Conservation (phyloP, 192 early-diverging fungal genomes). For the Gonapodya sp. region DNA sequence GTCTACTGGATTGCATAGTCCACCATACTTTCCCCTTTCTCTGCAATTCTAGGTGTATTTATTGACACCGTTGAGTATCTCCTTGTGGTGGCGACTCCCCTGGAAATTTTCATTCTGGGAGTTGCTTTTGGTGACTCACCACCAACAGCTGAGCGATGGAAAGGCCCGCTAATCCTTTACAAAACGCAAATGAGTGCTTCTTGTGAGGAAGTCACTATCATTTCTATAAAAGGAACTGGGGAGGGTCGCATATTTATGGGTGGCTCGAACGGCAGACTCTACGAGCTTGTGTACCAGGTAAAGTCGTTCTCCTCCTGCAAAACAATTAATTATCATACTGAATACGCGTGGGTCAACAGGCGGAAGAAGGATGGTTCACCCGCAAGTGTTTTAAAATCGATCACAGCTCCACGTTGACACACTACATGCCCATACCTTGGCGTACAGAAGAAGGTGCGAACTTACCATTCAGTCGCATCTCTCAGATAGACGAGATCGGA, state of each 20-base stretch:
- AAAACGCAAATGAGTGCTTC: slow-evolving; percentile 68
- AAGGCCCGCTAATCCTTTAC: slow-evolving; percentile 58
- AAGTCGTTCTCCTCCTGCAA: slow-evolving; percentile 7
- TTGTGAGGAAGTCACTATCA: slow-evolving; percentile 73
- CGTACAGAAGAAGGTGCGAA: background rate
- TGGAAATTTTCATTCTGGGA: slow-evolving; percentile 74
- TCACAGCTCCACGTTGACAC: slow-evolving; percentile 57
- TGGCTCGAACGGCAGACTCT: slow-evolving; percentile 75
- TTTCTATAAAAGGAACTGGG: slow-evolving; percentile 61
- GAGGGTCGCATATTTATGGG: slow-evolving; percentile 85
- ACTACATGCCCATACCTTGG: slow-evolving; percentile 8
- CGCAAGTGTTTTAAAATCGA: slow-evolving; percentile 66
- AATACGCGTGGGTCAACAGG: slow-evolving; percentile 12
- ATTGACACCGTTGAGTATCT: slow-evolving; percentile 71
- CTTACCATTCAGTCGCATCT: slow-evolving; percentile 10
- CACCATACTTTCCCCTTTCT: background rate
- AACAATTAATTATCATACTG: slow-evolving; percentile 1
- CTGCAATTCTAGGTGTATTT: slow-evolving; percentile 78
- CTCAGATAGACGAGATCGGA: slow-evolving; percentile 13
- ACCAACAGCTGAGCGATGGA: slow-evolving; percentile 14
- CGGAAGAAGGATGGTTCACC: slow-evolving; percentile 79
- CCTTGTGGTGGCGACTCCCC: slow-evolving; percentile 74
- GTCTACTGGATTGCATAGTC: background rate
- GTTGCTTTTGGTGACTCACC: slow-evolving; percentile 36
- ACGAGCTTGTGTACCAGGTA: slow-evolving; percentile 77